Percentiles rank a stretch among this genome's conserved stretches.
phyloP scores from a whole-genome alignment of 2,329 filamentous ascomycete genomes.

The Clarireedia hainanense region DNA sequence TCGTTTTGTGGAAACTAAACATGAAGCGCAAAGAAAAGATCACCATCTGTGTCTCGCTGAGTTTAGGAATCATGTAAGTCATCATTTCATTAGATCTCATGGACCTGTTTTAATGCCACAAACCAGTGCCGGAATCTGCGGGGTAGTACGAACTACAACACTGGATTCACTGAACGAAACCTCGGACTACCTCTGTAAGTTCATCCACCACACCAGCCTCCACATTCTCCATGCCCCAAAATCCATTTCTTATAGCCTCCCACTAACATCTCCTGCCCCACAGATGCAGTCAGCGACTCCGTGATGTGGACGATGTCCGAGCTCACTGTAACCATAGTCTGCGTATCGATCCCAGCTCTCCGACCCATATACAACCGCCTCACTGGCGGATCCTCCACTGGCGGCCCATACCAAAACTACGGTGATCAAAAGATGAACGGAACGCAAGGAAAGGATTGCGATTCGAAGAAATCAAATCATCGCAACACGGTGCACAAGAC shows the following conservation, averaged over 20 bases:
- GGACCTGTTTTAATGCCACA: not conserved
- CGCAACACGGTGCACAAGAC: not conserved
- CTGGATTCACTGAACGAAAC: not conserved
- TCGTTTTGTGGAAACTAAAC: not conserved
- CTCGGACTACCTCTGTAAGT: slow-evolving; percentile 1
- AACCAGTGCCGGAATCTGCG: not conserved
- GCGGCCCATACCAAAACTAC: slow-evolving; percentile 1
- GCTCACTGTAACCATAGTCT: not conserved
- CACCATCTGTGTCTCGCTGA: not conserved
- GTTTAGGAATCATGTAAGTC: slow-evolving; percentile 1
- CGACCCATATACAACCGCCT: slow-evolving; percentile 1
- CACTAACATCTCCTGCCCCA: not conserved
- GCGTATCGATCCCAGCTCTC: slow-evolving; percentile 2
- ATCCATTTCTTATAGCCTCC: too few relatives aligned
- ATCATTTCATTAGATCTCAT: not conserved
- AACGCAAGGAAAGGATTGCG: too few relatives aligned
- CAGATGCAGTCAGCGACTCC: slow-evolving; percentile 4
- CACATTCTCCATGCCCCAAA: too few relatives aligned
- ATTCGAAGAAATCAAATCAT: not conserved
- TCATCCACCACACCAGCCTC: not conserved
- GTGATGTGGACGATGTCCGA: slow-evolving; percentile 6
- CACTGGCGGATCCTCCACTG: not conserved
- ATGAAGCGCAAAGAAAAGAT: slow-evolving; percentile 5
- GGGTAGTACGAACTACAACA: not conserved
- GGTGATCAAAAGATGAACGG: not conserved